Evolutionary conservation across 805 yeast species (phyloP).

Genomic region (Saccharomyces paradoxus): DNA sequence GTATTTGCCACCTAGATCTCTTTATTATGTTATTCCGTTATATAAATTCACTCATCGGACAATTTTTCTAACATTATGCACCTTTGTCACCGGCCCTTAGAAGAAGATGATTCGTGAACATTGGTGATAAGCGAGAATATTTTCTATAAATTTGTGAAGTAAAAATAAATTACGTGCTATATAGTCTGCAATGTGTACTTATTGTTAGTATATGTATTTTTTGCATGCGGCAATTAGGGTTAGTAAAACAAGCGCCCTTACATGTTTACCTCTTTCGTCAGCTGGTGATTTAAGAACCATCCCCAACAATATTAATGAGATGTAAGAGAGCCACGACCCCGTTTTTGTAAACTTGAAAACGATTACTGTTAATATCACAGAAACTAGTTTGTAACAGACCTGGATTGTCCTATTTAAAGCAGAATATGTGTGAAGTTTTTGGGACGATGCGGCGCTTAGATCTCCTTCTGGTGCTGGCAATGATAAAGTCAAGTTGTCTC

Average conservation of each 20-base stretch:
- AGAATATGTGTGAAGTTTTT: not conserved
- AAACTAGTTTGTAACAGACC: not conserved
- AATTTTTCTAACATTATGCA: not conserved
- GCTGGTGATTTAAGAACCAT: not conserved
- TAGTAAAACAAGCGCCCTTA: not conserved
- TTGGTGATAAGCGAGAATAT: not conserved
- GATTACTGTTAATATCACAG: not conserved
- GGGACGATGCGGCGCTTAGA: not conserved
- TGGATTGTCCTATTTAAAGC: not conserved
- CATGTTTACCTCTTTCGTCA: not conserved
- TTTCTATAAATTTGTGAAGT: not conserved
- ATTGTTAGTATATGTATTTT: not conserved
- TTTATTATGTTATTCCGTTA: not conserved
- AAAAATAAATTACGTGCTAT: not conserved
- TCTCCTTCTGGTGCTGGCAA: not conserved
- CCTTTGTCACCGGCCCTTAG: not conserved
- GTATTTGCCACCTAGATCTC: not conserved
- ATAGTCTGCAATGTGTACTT: not conserved
- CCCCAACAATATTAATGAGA: not conserved
- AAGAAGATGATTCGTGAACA: not conserved
- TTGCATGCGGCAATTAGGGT: not conserved
- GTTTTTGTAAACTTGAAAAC: not conserved
- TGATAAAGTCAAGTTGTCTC: not conserved
- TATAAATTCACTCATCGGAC: not conserved
- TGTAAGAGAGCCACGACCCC: not conserved